These are phyloP conservation scores for Syncephalastrum sp. DNA, from an alignment of 371 early-diverging fungal species.

Conservation along the genomic window DNA sequence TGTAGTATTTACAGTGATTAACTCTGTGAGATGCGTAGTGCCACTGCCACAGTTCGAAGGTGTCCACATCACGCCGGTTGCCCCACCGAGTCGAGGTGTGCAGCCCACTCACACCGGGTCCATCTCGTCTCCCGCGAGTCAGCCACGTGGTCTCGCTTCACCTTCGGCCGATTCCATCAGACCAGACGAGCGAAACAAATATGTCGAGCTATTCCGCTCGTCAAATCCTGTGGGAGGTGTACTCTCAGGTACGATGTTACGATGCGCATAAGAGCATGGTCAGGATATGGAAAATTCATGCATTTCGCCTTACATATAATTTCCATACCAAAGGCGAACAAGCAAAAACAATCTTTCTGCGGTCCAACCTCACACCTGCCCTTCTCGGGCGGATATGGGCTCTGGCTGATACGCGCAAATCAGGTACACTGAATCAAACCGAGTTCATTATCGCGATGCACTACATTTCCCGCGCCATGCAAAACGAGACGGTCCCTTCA, in stretches of 20 bases:
- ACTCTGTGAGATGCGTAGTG: constrained; percentile 12
- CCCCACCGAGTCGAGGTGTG: background rate
- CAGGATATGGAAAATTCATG: constrained; percentile 6
- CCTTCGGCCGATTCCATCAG: constrained; percentile 31
- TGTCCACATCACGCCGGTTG: constrained; percentile 20
- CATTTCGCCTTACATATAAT: background rate
- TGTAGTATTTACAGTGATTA: background rate
- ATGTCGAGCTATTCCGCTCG: constrained; percentile 66
- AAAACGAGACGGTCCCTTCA: constrained; percentile 57
- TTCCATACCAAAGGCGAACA: constrained; percentile 29
- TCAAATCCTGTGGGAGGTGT: constrained; percentile 68
- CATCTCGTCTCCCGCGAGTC: too few relatives aligned
- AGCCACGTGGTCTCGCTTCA: background rate
- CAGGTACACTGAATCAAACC: constrained; percentile 65
- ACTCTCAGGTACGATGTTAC: constrained; percentile 45
- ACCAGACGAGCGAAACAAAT: constrained; percentile 66
- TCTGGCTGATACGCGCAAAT: constrained; percentile 68
- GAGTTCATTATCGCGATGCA: constrained; percentile 86
- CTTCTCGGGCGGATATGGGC: constrained; percentile 56
- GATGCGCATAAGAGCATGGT: constrained; percentile 19
- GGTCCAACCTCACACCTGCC: constrained; percentile 50
- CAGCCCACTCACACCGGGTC: too few relatives aligned
- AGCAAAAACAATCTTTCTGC: constrained; percentile 48
- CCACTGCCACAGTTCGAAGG: constrained; percentile 58
- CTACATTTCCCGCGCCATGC: constrained; percentile 71